Evolutionary conservation across 768 basidiomycete species (phyloP).

Genomic region (Amylocystis lapponica): DNA sequence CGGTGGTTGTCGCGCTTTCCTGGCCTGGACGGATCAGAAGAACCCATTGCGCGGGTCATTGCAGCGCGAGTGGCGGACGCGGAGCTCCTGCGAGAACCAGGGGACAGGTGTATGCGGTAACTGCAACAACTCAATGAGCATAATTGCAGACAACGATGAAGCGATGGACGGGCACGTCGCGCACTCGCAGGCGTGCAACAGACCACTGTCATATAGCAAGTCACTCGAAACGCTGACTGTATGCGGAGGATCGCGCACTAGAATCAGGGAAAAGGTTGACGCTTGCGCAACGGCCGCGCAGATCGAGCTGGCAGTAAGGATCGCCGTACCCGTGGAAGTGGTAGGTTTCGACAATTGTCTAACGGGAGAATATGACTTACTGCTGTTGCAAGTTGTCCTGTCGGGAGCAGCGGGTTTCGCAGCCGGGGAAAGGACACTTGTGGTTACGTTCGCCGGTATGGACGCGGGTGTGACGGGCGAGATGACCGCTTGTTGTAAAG

Average conservation of each 20-base stretch:
- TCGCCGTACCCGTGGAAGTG: not conserved
- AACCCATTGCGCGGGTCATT: constrained; percentile 36
- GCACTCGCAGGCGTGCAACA: not conserved
- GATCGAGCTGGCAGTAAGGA: not conserved
- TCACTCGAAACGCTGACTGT: not conserved
- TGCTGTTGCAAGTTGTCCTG: constrained; percentile 81
- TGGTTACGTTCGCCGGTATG: constrained; percentile 93
- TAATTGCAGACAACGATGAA: not conserved
- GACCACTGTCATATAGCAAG: not conserved
- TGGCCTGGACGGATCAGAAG: constrained; percentile 4
- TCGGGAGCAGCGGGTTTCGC: constrained; percentile 83
- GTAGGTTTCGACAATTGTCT: not conserved
- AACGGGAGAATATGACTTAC: constrained; percentile 29
- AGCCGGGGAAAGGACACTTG: constrained; percentile 93
- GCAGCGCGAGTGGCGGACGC: constrained; percentile 50
- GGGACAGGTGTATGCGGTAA: constrained; percentile 78
- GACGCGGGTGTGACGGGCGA: constrained; percentile 82
- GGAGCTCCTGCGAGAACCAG: constrained; percentile 67
- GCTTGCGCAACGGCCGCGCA: not conserved
- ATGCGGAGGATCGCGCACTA: not conserved
- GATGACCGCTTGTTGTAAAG: constrained; percentile 87
- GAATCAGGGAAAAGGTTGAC: no score
- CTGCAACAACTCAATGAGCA: constrained; percentile 34
- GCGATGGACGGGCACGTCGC: not conserved
- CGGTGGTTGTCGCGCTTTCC: not conserved